Evolutionary conservation across 108 stramenopile species (phyloP).

Genomic region (Cylindrotheca closterium): DNA sequence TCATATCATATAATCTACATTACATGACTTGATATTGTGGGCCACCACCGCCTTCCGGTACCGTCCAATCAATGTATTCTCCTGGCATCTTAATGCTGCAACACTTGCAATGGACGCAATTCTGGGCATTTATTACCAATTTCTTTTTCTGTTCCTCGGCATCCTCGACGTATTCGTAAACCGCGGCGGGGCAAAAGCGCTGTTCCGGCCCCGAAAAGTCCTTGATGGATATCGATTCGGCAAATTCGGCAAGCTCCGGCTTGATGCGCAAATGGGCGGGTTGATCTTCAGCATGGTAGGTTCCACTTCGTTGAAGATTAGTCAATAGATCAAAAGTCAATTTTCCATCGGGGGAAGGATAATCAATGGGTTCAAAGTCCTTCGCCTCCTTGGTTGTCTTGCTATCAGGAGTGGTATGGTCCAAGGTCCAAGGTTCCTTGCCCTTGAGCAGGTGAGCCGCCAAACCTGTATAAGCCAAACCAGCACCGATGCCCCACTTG

Average conservation of each 20-base stretch:
- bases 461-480: conserved; percentile 90
- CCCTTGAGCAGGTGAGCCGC: conserved; percentile 91
- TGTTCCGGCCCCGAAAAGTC: conserved; percentile 94
- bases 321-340: conserved; percentile 96
- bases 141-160: conserved; percentile 46
- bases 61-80: conserved; percentile 99
- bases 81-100: conserved; percentile 99
- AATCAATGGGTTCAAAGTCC: conserved; percentile 69
- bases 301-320: conserved; percentile 93
- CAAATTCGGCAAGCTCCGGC: conserved; percentile 55
- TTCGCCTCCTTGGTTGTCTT: conserved; percentile 72
- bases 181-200: conserved; percentile 96
- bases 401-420: conserved; percentile 53
- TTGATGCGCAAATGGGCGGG: conserved; percentile 95
- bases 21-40: conserved; percentile 98
- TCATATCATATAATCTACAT: not conserved
- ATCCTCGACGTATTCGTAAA: conserved; percentile 85
- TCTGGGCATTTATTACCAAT: conserved; percentile 97
- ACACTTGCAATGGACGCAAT: conserved; percentile 99
- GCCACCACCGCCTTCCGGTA: conserved; percentile 98
- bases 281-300: conserved; percentile 98
- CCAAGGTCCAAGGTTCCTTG: conserved; percentile 94
- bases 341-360: conserved; percentile 94
- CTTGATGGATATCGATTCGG: conserved; percentile 74
- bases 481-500: conserved; percentile 88